These are phyloP conservation scores for Ensete ventricosum DNA, from an alignment of 176 grass and related monocot species.

Conservation along the genomic window DNA sequence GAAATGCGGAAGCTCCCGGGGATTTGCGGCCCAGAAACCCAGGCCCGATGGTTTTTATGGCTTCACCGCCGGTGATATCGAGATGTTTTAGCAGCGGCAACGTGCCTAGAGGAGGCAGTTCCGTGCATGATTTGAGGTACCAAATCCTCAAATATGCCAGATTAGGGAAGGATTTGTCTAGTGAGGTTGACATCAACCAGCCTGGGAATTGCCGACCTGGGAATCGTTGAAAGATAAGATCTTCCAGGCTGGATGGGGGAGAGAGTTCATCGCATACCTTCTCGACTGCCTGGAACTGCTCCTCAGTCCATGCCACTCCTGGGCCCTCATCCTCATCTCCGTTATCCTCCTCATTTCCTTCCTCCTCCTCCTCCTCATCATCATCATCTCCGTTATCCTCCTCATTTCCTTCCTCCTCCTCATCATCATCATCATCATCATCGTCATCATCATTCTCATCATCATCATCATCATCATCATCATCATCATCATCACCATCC, in stretches of 20 bases:
- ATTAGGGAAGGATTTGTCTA: slow-evolving; percentile 33
- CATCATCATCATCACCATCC: not conserved
- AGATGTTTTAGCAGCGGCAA: slow-evolving; percentile 22
- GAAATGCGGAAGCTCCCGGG: not conserved
- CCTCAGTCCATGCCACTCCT: not conserved
- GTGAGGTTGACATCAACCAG: slow-evolving; percentile 49
- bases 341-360: slow-evolving; percentile 17
- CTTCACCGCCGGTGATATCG: not conserved
- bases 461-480: slow-evolving; percentile 11
- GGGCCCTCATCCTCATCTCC: slow-evolving; percentile 20
- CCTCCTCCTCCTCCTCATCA: slow-evolving; percentile 24
- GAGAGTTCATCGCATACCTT: slow-evolving; percentile 64
- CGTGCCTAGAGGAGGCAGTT: slow-evolving; percentile 20
- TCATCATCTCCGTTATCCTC: slow-evolving; percentile 20
- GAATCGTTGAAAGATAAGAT: slow-evolving; percentile 55
- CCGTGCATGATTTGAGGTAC: not conserved
- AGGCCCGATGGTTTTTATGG: slow-evolving; percentile 12
- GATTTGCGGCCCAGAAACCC: slow-evolving; percentile 10
- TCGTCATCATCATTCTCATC: slow-evolving; percentile 16
- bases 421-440: slow-evolving; percentile 12
- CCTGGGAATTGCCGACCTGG: slow-evolving; percentile 44
- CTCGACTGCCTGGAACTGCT: slow-evolving; percentile 30
- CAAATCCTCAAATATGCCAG: not conserved
- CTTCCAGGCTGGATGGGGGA: slow-evolving; percentile 48
- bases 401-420: slow-evolving; percentile 23